These are phyloP conservation scores for Cyberlindnera xylosilytica DNA, from an alignment of 805 yeast genomes.

Conservation along the genomic window DNA sequence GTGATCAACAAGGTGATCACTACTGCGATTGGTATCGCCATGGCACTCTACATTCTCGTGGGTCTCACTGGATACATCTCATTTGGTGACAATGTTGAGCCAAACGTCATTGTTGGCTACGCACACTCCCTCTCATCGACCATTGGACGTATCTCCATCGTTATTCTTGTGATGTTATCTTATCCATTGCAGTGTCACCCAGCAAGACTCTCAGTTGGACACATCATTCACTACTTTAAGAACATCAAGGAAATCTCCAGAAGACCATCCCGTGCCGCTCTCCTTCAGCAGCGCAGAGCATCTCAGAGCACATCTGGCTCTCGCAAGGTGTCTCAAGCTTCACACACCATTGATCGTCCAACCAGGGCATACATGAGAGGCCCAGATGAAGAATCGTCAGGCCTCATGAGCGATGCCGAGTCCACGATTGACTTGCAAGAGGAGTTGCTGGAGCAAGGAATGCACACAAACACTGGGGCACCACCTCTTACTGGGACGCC, in stretches of 20 bases:
- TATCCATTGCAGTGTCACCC: slow-evolving; percentile 92
- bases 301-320: slow-evolving; percentile 7
- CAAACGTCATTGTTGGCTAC: slow-evolving; percentile 79
- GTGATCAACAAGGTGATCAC: slow-evolving; percentile 46
- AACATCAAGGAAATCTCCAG: slow-evolving; percentile 25
- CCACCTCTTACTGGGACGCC: slow-evolving; percentile 31
- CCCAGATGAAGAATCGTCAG: slow-evolving; percentile 4
- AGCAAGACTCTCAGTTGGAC: slow-evolving; percentile 76
- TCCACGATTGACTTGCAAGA: slow-evolving; percentile 22
- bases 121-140: slow-evolving; percentile 64
- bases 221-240: slow-evolving; percentile 54
- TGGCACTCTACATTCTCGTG: slow-evolving; percentile 60
- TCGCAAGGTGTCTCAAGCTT: slow-evolving; percentile 11
- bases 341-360: slow-evolving; percentile 8
- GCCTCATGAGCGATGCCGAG: slow-evolving; percentile 6
- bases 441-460: slow-evolving; percentile 32
- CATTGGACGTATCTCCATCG: slow-evolving; percentile 78
- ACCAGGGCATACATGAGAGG: slow-evolving; percentile 2
- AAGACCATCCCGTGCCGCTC: slow-evolving; percentile 20
- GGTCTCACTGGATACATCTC: slow-evolving; percentile 85
- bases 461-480: slow-evolving; percentile 18
- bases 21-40: slow-evolving; percentile 57
- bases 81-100: slow-evolving; percentile 75
- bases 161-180: slow-evolving; percentile 74
- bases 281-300: slow-evolving; percentile 12